Percentiles rank a stretch among this genome's conserved stretches.
Evolutionary conservation across 2,329 filamentous ascomycete species (phyloP).

Genomic region (Aaosphaeria pasadenensis): DNA sequence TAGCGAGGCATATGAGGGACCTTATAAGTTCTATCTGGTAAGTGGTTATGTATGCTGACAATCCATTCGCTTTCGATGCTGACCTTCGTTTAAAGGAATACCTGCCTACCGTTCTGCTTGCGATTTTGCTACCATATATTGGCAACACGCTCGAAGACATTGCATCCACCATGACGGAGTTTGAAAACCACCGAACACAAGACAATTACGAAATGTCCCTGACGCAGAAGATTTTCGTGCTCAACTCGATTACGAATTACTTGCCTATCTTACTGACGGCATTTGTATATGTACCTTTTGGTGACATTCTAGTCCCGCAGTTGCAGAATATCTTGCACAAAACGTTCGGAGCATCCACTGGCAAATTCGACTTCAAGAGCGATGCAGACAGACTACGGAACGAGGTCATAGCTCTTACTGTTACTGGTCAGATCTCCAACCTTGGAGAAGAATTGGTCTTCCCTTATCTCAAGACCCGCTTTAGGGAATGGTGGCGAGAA

Average conservation of each 20-base stretch:
- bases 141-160: constrained; percentile 23
- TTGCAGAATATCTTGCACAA: constrained; percentile 18
- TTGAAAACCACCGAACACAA: constrained; percentile 34
- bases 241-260: constrained; percentile 35
- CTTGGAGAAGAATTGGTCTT: constrained; percentile 27
- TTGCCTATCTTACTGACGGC: constrained; percentile 68
- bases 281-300: constrained; percentile 93
- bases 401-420: constrained; percentile 30
- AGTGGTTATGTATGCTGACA: not conserved
- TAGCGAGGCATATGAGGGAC: constrained; percentile 30
- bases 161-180: constrained; percentile 28
- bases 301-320: constrained; percentile 45
- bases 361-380: constrained; percentile 16
- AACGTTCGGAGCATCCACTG: constrained; percentile 8
- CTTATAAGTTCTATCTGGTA: constrained; percentile 28
- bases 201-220: constrained; percentile 29
- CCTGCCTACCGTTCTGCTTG: constrained; percentile 29
- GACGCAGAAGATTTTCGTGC: constrained; percentile 33
- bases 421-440: constrained; percentile 31
- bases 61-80: no score
- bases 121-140: constrained; percentile 26
- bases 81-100: constrained; percentile 20
- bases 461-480: constrained; percentile 25
- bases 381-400: constrained; percentile 29
- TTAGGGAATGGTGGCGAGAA: constrained; percentile 28